These are phyloP conservation scores for Fusarium albosuccineum DNA, from an alignment of 2,329 filamentous ascomycete genomes.

Conservation along the genomic window DNA sequence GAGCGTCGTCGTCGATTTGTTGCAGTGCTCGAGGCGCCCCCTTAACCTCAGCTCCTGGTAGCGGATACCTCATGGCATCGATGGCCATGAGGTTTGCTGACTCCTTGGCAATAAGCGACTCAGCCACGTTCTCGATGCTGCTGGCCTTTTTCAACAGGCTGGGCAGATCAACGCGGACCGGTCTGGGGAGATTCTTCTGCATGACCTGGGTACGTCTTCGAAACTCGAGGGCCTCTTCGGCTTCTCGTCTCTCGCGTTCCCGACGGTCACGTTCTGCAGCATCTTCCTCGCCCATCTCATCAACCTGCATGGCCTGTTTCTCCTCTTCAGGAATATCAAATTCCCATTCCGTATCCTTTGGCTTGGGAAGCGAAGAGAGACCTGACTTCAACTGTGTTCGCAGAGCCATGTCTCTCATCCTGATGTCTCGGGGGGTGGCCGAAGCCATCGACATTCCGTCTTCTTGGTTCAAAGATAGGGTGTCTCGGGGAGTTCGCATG, in stretches of 20 bases:
- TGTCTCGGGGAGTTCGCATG: constrained; percentile 89
- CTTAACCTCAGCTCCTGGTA: constrained; percentile 75
- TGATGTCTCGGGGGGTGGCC: constrained; percentile 82
- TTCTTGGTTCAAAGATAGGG: constrained; percentile 83
- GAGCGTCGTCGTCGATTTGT: constrained; percentile 75
- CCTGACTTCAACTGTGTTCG: constrained; percentile 77
- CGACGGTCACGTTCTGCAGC: constrained; percentile 82
- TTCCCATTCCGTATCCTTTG: constrained; percentile 95
- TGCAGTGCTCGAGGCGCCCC: constrained; percentile 72
- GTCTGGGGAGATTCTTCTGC: constrained; percentile 84
- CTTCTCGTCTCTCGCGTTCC: constrained; percentile 79
- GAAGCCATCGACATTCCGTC: constrained; percentile 76
- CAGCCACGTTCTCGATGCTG: constrained; percentile 71
- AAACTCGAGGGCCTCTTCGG: constrained; percentile 81
- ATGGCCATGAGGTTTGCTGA: constrained; percentile 83
- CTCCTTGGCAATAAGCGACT: constrained; percentile 80
- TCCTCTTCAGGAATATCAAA: constrained; percentile 90
- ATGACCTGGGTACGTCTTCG: constrained; percentile 91
- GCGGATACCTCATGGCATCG: constrained; percentile 80
- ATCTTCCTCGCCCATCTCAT: constrained; percentile 67
- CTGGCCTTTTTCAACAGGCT: constrained; percentile 74
- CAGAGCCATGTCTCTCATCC: constrained; percentile 75
- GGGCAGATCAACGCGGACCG: constrained; percentile 77
- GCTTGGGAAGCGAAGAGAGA: constrained; percentile 88
- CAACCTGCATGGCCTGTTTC: constrained; percentile 65